Conservation (phyloP, 2,329 filamentous ascomycete genomes). For the Ophiosphaerella narmari region DNA sequence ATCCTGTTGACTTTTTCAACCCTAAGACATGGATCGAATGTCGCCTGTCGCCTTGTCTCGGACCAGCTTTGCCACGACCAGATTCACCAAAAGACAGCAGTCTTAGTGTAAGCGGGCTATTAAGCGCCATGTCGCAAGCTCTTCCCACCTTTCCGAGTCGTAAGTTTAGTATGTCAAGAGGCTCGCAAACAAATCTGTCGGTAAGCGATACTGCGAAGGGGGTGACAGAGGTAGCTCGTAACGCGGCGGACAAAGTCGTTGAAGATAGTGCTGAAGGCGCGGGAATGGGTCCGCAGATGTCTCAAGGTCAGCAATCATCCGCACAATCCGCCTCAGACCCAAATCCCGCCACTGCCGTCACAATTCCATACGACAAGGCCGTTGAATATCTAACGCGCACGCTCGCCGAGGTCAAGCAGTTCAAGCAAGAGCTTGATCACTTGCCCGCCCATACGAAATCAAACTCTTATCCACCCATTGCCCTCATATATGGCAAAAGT, state of each 20-base stretch:
- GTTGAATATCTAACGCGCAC: constrained; percentile 75
- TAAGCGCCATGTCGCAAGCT: constrained; percentile 55
- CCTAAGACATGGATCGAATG: constrained; percentile 78
- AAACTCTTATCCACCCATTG: constrained; percentile 82
- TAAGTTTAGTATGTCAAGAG: constrained; percentile 47
- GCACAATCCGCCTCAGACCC: constrained; percentile 27
- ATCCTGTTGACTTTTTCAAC: constrained; percentile 83
- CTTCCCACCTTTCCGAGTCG: constrained; percentile 46
- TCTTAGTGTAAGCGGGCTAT: constrained; percentile 50
- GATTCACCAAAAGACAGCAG: constrained; percentile 37
- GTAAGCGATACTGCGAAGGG: constrained; percentile 13
- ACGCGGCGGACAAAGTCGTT: constrained; percentile 30
- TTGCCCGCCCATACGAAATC: constrained; percentile 60
- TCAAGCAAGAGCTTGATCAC: constrained; percentile 76
- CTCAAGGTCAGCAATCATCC: constrained; percentile 34
- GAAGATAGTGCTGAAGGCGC: constrained; percentile 35
- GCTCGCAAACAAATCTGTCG: constrained; percentile 8
- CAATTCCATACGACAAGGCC: constrained; percentile 60
- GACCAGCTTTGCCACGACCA: constrained; percentile 66
- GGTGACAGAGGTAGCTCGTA: constrained; percentile 28
- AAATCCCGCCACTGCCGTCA: constrained; percentile 49
- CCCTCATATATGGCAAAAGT: constrained; percentile 83
- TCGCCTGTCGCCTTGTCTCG: constrained; percentile 76
- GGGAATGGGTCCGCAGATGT: constrained; percentile 56
- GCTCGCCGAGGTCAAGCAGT: constrained; percentile 70